Evolutionary conservation across 1,139 yeast species (phyloP).

Genomic region (Zygoascus sp.): DNA sequence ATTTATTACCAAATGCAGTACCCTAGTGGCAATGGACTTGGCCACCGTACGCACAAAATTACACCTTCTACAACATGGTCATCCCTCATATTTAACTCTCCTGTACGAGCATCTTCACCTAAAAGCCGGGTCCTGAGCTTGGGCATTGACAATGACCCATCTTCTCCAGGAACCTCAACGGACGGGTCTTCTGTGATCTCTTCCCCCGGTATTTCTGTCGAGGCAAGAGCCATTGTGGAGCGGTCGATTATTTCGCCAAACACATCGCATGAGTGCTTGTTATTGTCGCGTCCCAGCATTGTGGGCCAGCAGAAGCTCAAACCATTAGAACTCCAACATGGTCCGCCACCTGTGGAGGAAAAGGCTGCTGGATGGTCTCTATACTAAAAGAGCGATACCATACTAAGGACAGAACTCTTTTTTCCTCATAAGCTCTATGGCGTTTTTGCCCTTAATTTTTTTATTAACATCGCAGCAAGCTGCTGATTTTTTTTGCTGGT

Average conservation of each 20-base stretch:
- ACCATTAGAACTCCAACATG: conserved; percentile 6
- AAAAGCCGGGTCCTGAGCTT: not conserved
- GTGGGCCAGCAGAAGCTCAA: conserved; percentile 7
- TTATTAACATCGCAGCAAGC: too few relatives aligned
- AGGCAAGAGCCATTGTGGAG: not conserved
- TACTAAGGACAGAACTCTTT: too few relatives aligned
- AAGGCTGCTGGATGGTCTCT: not conserved
- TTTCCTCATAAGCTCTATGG: too few relatives aligned
- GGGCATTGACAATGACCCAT: not conserved
- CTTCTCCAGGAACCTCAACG: not conserved
- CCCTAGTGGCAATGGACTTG: not conserved
- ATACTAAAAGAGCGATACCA: not conserved
- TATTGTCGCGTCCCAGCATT: conserved; percentile 1
- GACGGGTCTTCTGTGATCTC: conserved; percentile 1
- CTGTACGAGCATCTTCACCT: not conserved
- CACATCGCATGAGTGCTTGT: not conserved
- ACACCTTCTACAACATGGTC: conserved; percentile 4
- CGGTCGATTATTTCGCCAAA: not conserved
- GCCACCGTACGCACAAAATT: not conserved
- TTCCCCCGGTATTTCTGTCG: not conserved
- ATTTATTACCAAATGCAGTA: not conserved
- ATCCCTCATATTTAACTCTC: conserved; percentile 1
- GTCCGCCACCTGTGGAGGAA: not conserved
- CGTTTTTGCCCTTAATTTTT: too few relatives aligned
- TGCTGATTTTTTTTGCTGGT: too few relatives aligned